Evolutionary conservation across 2,329 filamentous ascomycete genomes (phyloP).

Genomic region (Pseudohalonectria lignicola): DNA sequence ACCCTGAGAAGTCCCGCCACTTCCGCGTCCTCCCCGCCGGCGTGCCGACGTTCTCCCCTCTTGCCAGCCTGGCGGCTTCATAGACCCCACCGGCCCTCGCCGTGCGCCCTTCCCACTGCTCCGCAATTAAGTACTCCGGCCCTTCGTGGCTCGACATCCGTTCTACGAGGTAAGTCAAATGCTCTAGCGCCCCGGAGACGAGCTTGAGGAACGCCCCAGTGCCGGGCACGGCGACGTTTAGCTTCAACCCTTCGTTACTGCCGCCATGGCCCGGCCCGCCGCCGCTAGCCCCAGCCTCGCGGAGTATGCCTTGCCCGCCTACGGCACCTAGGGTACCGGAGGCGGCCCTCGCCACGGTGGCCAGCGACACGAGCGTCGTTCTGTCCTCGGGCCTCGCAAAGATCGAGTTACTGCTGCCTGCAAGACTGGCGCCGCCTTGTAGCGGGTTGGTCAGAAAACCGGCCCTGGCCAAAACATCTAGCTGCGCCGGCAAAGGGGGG

Average conservation of each 20-base stretch:
- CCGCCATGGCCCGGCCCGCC: constrained; percentile 9
- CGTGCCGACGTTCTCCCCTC: constrained; percentile 46
- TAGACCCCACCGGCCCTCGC: constrained; percentile 20
- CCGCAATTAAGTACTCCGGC: constrained; percentile 48
- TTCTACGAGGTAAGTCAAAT: constrained; percentile 47
- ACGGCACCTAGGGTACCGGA: constrained; percentile 60
- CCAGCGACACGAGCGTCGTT: constrained; percentile 47
- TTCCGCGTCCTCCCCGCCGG: constrained; percentile 51
- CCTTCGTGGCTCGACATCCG: constrained; percentile 52
- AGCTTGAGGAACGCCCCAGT: constrained; percentile 59
- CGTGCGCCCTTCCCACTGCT: constrained; percentile 63
- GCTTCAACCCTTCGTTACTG: too few species aligned
- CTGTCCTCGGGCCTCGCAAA: constrained; percentile 40
- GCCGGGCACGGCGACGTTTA: constrained; percentile 50
- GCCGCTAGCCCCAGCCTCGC: constrained; percentile 43
- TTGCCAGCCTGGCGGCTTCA: constrained; percentile 32
- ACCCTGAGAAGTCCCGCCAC: constrained; percentile 61
- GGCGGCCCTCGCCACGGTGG: constrained; percentile 51
- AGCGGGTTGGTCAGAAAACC: constrained; percentile 53
- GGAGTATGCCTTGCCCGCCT: constrained; percentile 55
- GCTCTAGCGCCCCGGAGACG: constrained; percentile 46
- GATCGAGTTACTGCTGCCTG: constrained; percentile 17
- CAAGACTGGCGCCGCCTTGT: constrained; percentile 10
- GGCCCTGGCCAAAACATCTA: constrained; percentile 38
- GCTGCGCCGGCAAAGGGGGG: too few species aligned